Base-by-base conservation (phyloP, 805 yeast species). In the Wickerhamomyces hampshirensis region DNA sequence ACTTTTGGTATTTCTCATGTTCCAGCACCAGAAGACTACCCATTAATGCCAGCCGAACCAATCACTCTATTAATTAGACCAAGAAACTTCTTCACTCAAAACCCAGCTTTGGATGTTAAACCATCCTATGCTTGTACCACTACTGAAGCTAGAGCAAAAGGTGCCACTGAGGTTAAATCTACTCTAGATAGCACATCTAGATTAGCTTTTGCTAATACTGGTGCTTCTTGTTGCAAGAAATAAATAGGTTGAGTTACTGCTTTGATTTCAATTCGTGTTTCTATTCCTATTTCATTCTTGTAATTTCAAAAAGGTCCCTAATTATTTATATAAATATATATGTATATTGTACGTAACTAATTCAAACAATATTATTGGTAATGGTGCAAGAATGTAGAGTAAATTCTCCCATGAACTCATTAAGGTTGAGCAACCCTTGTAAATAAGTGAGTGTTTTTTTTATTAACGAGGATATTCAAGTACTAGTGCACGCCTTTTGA, bases 1-100 rank as follows among this genome's bases (percentile, higher is more conserved):
- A 84, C 91, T 19, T 84, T 84, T 53, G 93, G 93, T 53, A 75
- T 84, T 48, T 78, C 91, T 23, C 94, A 84, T 59, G 80, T 83
- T 75, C 94, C 94, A 41, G 80, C 89, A 11, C 91, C 93, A 41
- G 93, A 84, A 66, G 94, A 84, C 61, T 84, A 83, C 80, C 93
- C 93, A 39, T 74, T 84, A 46, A 84, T 84, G 93, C 93, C 93
- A 32, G 82, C 87, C 33, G 94, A 84, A 64, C 83, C 86, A 53
- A 79, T 84, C 52, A 75, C 81, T 41, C 66, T 84, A 48, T 66
- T 80, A 65, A 66, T 84, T 57, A 75, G 89, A 61, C 93, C 93
- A 50, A 71, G 91, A 58, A 77, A 84, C 62, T 78, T 84, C 67
- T 84, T 84, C 71, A 63, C 69, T 31, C 84, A 80, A 58, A 84